Evolutionary conservation across 2,329 filamentous ascomycete species (phyloP), one percentile per base, ranked within the genome.

Genomic region (Gnomoniopsis sp.): DNA sequence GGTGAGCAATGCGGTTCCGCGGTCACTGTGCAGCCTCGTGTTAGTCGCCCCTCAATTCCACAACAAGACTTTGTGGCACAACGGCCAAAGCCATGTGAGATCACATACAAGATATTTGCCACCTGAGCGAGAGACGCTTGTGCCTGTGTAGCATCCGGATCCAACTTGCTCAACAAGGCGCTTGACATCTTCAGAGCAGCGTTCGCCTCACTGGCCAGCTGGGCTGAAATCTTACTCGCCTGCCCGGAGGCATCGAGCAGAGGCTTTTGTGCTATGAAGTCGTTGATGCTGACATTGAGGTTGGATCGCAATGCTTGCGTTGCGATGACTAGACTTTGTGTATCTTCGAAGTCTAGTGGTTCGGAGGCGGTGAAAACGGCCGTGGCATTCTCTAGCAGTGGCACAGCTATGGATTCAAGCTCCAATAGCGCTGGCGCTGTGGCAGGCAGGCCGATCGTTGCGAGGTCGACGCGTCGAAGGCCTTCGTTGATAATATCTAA

Each of bases 261-360:
- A 19, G 54, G 47, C 54, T 50, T 51, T 47, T 57, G 54, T 23
- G 47, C 36, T 36, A 50, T 46, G 36, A 50, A 22, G 54, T 57
- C 54, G 47, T 50, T 50, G 48, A 57, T 46, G 48, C 46, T 57
- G 47, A 57, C 44, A 47, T 57, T 57, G 6, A 49, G 43, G 47
- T 57, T 57, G 33, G 30, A 26, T 11, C 54, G 54, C 36, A 57
- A 47, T 22, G 54, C 54, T 17, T 22, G 12, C 14, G 47, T 57
- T 36, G 54, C 49, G 34, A 36, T 36, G 22, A 23, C 34, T 6
- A 57, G 47, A 43, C 49, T 51, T 34, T 49, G 17, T 10, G 54
- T 51, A 47, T 57, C 54, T 47, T 57, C 54, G 26, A 57, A 47
- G 23, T 38, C 44, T 14, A 57, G 54, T 12, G 47, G 54, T n/a